These are phyloP conservation scores for Ascochyta koolunga DNA, from an alignment of 2,329 filamentous ascomycete species.

Conservation along the genomic window DNA sequence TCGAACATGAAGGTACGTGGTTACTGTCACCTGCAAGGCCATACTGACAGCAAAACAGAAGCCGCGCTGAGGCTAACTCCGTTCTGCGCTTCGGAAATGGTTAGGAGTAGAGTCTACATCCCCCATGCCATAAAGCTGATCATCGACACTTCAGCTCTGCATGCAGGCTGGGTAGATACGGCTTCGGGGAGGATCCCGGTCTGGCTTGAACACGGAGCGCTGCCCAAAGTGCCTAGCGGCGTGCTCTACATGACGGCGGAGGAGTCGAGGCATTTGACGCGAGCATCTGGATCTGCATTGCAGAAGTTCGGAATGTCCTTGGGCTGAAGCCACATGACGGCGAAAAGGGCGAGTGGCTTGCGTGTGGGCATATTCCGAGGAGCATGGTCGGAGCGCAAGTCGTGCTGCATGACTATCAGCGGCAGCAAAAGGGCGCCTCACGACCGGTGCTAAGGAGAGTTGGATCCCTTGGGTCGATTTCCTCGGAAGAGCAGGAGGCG, in stretches of 20 bases:
- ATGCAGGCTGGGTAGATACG: background rate
- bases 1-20: background rate
- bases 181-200: background rate
- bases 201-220: slow-evolving; percentile 9
- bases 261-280: background rate
- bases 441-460: background rate
- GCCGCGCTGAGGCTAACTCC: background rate
- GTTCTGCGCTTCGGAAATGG: background rate
- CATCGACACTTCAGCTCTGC: background rate
- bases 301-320: slow-evolving; percentile 9
- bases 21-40: background rate
- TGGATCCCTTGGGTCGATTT: background rate
- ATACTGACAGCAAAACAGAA: background rate
- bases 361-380: slow-evolving; percentile 7
- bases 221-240: slow-evolving; percentile 4
- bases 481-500: background rate
- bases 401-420: background rate
- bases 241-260: slow-evolving; percentile 1
- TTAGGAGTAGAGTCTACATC: too few species aligned
- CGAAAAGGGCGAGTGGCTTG: slow-evolving; percentile 16
- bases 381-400: slow-evolving; percentile 2
- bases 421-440: background rate
- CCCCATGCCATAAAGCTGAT: background rate
- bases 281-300: slow-evolving; percentile 15
- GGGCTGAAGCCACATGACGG: slow-evolving; percentile 1